These are phyloP conservation scores for Cercophora samala DNA, from an alignment of 495 filamentous ascomycete species.

Conservation along the genomic window DNA sequence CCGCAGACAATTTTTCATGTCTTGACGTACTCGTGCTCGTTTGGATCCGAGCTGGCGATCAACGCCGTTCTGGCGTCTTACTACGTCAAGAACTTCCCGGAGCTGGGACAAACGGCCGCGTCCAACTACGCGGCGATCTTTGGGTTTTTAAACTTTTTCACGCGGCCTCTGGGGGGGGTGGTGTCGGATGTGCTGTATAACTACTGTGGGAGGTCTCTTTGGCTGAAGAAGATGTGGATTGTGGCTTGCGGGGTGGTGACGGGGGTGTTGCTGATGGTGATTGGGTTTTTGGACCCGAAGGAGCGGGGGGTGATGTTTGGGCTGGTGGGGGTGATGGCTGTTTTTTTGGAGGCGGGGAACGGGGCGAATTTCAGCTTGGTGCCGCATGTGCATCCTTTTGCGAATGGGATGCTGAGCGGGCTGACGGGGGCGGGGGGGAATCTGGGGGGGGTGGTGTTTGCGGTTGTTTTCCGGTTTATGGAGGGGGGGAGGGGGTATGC, in stretches of 20 bases:
- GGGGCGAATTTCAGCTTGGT: slow-evolving; percentile 80
- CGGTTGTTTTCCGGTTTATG: slow-evolving; percentile 75
- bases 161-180: slow-evolving; percentile 69
- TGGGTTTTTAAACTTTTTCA: slow-evolving; percentile 76
- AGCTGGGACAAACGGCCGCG: slow-evolving; percentile 65
- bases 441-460: slow-evolving; percentile 78
- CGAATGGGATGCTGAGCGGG: slow-evolving; percentile 67
- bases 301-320: slow-evolving; percentile 68
- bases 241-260: slow-evolving; percentile 57
- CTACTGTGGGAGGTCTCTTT: slow-evolving; percentile 52
- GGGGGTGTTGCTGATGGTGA: slow-evolving; percentile 64
- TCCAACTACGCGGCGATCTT: slow-evolving; percentile 87
- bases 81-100: slow-evolving; percentile 71
- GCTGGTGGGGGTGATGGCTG: slow-evolving; percentile 63
- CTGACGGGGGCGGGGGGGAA: slow-evolving; percentile 75
- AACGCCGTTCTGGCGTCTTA: slow-evolving; percentile 78
- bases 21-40: slow-evolving; percentile 73
- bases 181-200: slow-evolving; percentile 67
- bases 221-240: slow-evolving; percentile 73
- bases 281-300: slow-evolving; percentile 62
- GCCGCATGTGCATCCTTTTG: slow-evolving; percentile 74
- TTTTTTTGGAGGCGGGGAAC: slow-evolving; percentile 81
- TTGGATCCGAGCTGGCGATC: slow-evolving; percentile 79
- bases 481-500: slow-evolving; percentile 58
- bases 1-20: slow-evolving; percentile 65